phyloP scores from a whole-genome alignment of 2,329 filamentous ascomycete species.

The Clathrospora elynae region DNA sequence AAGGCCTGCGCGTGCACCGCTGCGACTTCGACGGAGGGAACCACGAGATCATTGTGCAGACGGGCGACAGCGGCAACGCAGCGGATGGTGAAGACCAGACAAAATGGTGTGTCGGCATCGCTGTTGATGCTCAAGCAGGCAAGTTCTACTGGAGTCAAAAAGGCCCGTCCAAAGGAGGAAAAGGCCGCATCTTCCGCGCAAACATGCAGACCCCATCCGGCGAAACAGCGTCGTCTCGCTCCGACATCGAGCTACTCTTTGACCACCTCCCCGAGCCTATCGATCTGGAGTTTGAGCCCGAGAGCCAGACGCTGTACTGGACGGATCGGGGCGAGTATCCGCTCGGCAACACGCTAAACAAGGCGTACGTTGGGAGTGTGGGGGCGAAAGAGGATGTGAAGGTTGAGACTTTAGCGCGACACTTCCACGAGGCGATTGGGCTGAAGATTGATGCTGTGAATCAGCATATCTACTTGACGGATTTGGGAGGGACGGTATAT shows the following conservation, averaged over 20 bases:
- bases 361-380: constrained; percentile 23
- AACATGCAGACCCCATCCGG: constrained; percentile 50
- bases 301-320: constrained; percentile 59
- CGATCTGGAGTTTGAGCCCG: constrained; percentile 61
- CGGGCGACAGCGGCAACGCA: constrained; percentile 2
- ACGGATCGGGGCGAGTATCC: constrained; percentile 65
- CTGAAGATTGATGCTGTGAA: constrained; percentile 18
- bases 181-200: constrained; percentile 61
- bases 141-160: constrained; percentile 67
- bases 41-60: constrained; percentile 18
- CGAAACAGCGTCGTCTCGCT: constrained; percentile 14
- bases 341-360: constrained; percentile 60
- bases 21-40: constrained; percentile 20
- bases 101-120: constrained; percentile 63
- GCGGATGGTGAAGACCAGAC: constrained; percentile 38
- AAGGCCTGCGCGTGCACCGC: constrained; percentile 49
- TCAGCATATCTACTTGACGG: constrained; percentile 19
- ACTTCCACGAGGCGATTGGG: constrained; percentile 34
- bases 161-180: constrained; percentile 56
- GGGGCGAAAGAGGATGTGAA: constrained; percentile 1
- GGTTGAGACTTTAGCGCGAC: constrained; percentile 18
- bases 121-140: constrained; percentile 51
- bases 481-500: constrained; percentile 27
- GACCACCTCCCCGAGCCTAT: constrained; percentile 50
- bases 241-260: constrained; percentile 37